A percentile compares a stretch with the other conserved stretches of the same genome.
Conservation (phyloP, 2,329 filamentous ascomycete species). For the Botryotinia calthae region DNA sequence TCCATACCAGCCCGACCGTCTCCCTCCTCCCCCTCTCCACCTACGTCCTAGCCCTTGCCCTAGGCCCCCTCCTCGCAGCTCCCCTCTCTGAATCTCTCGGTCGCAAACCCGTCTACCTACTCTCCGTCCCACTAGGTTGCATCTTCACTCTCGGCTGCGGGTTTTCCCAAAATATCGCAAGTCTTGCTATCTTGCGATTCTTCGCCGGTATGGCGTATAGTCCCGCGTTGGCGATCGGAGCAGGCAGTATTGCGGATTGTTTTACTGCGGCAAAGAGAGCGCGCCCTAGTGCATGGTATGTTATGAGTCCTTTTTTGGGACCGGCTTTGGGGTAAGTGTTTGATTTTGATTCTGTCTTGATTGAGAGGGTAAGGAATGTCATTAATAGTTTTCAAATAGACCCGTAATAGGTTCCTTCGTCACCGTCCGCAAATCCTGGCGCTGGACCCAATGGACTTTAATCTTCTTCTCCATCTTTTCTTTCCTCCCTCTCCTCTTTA, state of each 20-base stretch:
- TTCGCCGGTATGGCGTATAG: conserved; percentile 47
- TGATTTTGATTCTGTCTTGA: background rate
- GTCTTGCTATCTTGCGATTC: conserved; percentile 47
- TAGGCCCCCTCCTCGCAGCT: conserved; percentile 58
- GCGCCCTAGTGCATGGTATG: conserved; percentile 45
- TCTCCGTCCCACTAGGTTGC: conserved; percentile 49
- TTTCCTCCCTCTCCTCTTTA: conserved; percentile 45
- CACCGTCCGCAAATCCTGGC: conserved; percentile 47
- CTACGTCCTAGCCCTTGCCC: conserved; percentile 60
- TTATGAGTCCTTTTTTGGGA: conserved; percentile 51
- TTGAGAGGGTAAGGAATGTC: background rate
- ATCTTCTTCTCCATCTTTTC: conserved; percentile 49
- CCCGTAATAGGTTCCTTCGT: conserved; percentile 45
- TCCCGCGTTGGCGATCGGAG: conserved; percentile 43
- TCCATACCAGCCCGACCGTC: background rate
- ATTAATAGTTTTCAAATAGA: conserved; percentile 21
- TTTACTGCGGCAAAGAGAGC: conserved; percentile 46
- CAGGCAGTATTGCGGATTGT: conserved; percentile 51
- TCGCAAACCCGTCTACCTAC: conserved; percentile 43
- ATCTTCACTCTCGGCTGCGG: conserved; percentile 63
- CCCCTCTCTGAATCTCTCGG: conserved; percentile 61
- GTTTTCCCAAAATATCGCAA: conserved; percentile 50
- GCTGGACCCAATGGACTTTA: conserved; percentile 53
- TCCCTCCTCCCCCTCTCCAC: conserved; percentile 24
- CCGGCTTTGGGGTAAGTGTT: conserved; percentile 49